A percentile compares a stretch with the other conserved stretches of the same genome.
phyloP scores from a whole-genome alignment of 345 rosid genomes.

The Eucalyptus erythrocorys region DNA sequence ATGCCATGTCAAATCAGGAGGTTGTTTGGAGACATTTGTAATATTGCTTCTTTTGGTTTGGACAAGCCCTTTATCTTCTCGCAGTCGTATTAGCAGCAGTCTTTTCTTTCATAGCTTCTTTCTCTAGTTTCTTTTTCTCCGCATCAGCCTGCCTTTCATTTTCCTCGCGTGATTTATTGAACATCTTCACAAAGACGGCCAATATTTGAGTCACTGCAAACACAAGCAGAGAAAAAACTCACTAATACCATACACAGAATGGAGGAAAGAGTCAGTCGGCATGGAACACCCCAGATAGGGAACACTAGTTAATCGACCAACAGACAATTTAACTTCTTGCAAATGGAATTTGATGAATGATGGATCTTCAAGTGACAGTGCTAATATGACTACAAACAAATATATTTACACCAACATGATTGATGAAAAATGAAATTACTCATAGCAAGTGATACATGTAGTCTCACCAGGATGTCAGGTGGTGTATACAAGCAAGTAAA shows the following conservation, averaged over 20 bases:
- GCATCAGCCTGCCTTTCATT: slow-evolving; percentile 76
- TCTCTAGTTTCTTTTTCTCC: slow-evolving; percentile 87
- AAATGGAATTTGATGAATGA: not conserved
- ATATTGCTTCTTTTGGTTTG: not conserved
- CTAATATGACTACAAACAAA: not conserved
- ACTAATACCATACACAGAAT: not conserved
- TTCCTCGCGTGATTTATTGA: slow-evolving; percentile 75
- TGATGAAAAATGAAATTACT: not conserved
- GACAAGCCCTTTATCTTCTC: slow-evolving; percentile 16
- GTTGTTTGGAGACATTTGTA: not conserved
- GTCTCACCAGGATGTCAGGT: not conserved
- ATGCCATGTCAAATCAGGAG: not conserved
- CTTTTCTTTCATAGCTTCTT: slow-evolving; percentile 71
- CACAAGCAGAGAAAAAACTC: not conserved
- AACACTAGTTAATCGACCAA: not conserved
- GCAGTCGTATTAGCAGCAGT: slow-evolving; percentile 20
- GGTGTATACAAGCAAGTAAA: not conserved
- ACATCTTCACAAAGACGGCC: slow-evolving; percentile 69
- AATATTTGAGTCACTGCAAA: slow-evolving; percentile 82
- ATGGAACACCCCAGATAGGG: not conserved
- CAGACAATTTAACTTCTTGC: not conserved
- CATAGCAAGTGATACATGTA: not conserved
- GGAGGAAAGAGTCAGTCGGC: not conserved
- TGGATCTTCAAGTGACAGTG: not conserved
- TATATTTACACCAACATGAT: not conserved